Base-by-base conservation (phyloP, 176 grass and related monocot species). In the Musa schizocarpa region DNA sequence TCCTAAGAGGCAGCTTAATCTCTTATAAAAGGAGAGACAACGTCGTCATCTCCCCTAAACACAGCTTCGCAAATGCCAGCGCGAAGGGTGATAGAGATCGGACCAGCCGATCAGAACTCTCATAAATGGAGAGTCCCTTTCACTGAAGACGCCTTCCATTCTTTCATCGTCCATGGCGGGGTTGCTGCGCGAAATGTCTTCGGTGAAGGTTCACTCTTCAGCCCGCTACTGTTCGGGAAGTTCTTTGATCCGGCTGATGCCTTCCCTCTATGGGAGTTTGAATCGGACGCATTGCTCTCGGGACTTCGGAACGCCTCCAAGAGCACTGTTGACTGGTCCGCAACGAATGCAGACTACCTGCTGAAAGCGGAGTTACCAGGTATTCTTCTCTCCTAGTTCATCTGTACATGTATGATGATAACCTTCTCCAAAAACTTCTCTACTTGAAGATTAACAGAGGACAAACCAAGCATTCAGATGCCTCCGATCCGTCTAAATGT, bases 171-270 rank as follows among this genome's bases (percentile, higher is more conserved):
- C 43, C 82, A 73, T 12, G 77, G 68, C 8, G 87, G 72, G 55
- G 83, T 80, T 56, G 88, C 82, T 0, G 82, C 79, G 2, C 84
- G 83, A 75, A 63, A 88, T 43, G 87, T 92, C 54, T 96, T 96
- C 65, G 80, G 68, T 0, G 92, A 96, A 27, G 92, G 87, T 1
- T 96, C 92, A 2, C 82, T 92, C 9, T 87, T 92, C 78, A 89
- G 92, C 78, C 92, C 92, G 3, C 79, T 86, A 78, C 74, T 96
- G 27, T 92, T 92, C 51, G 92, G 89, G 76, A 96, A 92, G 11
- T 96, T 96, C 85, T 96, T 96, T 48, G 93, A 96, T 80, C 93
- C 93, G 16, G 89, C 85, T 14, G 93, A 96, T 74, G 85, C 87
- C 12, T 96, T 92, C 74, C 93, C 93, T 19, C 63, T 92, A 11